Evolutionary conservation across 1,139 yeast species (phyloP).

Genomic region (Suhomyces bribrorum): DNA sequence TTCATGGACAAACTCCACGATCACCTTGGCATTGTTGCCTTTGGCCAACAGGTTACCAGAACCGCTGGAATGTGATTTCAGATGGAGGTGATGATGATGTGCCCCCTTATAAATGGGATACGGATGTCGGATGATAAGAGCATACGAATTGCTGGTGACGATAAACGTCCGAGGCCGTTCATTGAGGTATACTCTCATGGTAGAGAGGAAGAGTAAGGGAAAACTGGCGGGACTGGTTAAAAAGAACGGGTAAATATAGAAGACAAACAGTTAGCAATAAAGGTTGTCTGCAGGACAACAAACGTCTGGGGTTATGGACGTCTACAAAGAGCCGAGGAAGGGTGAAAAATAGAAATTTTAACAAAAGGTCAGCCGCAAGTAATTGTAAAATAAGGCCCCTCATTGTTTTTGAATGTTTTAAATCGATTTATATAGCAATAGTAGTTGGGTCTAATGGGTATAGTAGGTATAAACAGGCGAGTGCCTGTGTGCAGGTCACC

Average conservation of each 20-base stretch:
- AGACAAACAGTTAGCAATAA: too few relatives aligned
- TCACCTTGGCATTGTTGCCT: conserved; percentile 28
- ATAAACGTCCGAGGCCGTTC: conserved; percentile 58
- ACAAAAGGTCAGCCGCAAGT: too few relatives aligned
- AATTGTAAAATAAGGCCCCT: too few relatives aligned
- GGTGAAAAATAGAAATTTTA: too few relatives aligned
- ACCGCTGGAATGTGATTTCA: conserved; percentile 21
- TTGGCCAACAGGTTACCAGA: conserved; percentile 1
- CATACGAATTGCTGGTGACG: conserved; percentile 48
- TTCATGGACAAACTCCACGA: conserved; percentile 52
- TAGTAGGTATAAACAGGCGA: too few relatives aligned
- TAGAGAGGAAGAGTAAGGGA: neutral
- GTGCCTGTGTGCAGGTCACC: too few relatives aligned
- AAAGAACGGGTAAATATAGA: neutral
- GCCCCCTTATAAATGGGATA: conserved; percentile 34
- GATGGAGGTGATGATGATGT: conserved; percentile 36
- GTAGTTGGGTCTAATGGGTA: too few relatives aligned
- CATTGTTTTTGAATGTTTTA: too few relatives aligned
- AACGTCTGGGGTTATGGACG: too few relatives aligned
- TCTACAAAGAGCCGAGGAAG: too few relatives aligned
- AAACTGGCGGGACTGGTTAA: neutral
- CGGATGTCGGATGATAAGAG: conserved; percentile 53
- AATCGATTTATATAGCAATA: too few relatives aligned
- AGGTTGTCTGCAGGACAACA: too few relatives aligned
- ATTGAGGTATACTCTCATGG: conserved; percentile 53